Conservation (phyloP, 208 protist genomes). For the Crithidia expoeki region DNA sequence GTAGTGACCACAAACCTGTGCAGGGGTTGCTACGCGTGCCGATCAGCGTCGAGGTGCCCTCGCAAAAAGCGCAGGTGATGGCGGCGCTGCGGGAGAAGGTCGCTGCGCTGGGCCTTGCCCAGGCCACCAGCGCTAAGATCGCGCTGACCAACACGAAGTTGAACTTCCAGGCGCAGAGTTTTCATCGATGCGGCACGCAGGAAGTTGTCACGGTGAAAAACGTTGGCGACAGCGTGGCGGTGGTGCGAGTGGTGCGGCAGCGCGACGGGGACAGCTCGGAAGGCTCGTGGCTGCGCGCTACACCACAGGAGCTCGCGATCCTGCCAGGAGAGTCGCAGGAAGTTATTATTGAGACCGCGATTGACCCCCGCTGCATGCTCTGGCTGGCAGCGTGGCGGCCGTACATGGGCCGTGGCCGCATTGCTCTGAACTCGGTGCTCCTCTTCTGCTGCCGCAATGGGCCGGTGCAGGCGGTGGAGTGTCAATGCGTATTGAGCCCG, state of each 20-base stretch:
- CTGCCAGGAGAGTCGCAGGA: conserved; percentile 73
- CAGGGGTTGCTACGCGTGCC: conserved; percentile 65
- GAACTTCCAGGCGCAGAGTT: conserved; percentile 70
- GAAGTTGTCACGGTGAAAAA: conserved; percentile 61
- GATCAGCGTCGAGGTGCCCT: conserved; percentile 63
- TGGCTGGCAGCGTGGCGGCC: conserved; percentile 76
- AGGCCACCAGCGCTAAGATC: conserved; percentile 52
- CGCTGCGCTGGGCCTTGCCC: conserved; percentile 44
- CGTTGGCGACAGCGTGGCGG: conserved; percentile 67
- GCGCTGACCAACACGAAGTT: conserved; percentile 38
- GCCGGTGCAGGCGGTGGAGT: conserved; percentile 62
- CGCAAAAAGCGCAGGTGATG: conserved; percentile 57
- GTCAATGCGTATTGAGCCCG: conserved; percentile 57
- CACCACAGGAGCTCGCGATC: conserved; percentile 60
- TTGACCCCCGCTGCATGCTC: conserved; percentile 62
- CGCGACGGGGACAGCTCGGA: conserved; percentile 39
- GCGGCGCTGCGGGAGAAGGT: conserved; percentile 52
- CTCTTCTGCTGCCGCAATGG: conserved; percentile 70
- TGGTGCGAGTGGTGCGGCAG: conserved; percentile 71
- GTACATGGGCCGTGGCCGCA: conserved; percentile 50
- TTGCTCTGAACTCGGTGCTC: conserved; percentile 56
- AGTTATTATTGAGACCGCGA: conserved; percentile 56
- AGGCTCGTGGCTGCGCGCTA: conserved; percentile 77
- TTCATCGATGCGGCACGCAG: conserved; percentile 53
- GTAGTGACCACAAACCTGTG: conserved; percentile 89